phyloP scores from a whole-genome alignment of 257 asterid species.

The Handroanthus guayacan region DNA sequence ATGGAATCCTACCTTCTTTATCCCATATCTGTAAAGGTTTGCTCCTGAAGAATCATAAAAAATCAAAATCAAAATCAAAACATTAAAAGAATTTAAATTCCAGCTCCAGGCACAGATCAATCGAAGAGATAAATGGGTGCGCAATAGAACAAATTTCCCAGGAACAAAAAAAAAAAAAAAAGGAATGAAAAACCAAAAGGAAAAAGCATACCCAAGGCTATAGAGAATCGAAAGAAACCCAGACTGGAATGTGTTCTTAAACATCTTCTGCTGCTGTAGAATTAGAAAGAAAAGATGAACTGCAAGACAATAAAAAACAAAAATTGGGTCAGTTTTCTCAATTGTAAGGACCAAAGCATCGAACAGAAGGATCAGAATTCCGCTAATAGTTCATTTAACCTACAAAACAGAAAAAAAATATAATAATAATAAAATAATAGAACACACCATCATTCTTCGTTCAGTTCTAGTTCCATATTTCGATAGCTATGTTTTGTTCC shows the following conservation, averaged over 20 bases:
- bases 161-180: too few relatives aligned
- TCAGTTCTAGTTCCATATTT: neutral
- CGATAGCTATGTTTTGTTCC: neutral
- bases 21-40: constrained; percentile 99
- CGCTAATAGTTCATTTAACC: constrained; percentile 12
- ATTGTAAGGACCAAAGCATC: constrained; percentile 7
- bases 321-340: constrained; percentile 1
- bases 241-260: constrained; percentile 94
- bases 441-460: neutral
- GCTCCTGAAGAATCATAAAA: constrained; percentile 62
- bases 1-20: constrained; percentile 68
- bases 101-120: constrained; percentile 20
- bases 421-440: too few relatives aligned
- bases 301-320: constrained; percentile 8
- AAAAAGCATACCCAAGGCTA: constrained; percentile 80
- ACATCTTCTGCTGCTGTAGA: constrained; percentile 58
- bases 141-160: neutral
- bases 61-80: constrained; percentile 3
- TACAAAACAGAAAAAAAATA: neutral
- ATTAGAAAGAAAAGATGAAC: constrained; percentile 1
- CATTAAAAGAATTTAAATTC: neutral
- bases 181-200: neutral
- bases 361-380: neutral
- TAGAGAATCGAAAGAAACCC: constrained; percentile 92
- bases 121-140: neutral